A percentile compares a stretch with the other conserved stretches of the same genome.
Evolutionary conservation across 225 moss, liverwort and hornwort genomes (phyloP).

Genomic region (Takakia lepidozioides): DNA sequence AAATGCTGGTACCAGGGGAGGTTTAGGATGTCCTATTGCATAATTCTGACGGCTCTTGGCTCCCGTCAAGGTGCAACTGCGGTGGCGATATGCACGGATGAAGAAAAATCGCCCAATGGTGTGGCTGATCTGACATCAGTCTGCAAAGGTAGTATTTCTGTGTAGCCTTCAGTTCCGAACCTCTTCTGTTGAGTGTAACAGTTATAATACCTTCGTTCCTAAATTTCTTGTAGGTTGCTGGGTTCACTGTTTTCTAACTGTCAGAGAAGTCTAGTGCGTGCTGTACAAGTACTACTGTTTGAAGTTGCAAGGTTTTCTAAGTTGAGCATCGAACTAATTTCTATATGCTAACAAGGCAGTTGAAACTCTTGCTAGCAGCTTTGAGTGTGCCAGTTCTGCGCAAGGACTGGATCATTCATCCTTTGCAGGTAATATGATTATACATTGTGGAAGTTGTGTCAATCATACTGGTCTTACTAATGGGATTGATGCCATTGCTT

Average conservation of each 20-base stretch:
- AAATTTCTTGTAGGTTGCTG: no score
- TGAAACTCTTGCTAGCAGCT: constrained; percentile 31
- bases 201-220: no score
- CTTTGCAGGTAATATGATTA: constrained; percentile 94
- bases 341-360: constrained; percentile 3
- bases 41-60: constrained; percentile 3
- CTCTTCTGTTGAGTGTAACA: no score
- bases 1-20: not conserved
- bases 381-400: constrained; percentile 73
- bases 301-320: not conserved
- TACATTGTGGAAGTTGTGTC: no score
- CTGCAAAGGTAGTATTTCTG: constrained; percentile 53
- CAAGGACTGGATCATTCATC: constrained; percentile 98
- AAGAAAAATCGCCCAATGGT: constrained; percentile 78
- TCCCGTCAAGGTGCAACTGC: constrained; percentile 62
- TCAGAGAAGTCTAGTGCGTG: no score
- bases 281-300: no score
- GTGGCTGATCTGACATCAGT: constrained; percentile 66
- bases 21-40: not conserved
- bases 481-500: no score
- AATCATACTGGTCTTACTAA: no score
- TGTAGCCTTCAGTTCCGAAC: no score
- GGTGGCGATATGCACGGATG: constrained; percentile 76
- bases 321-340: constrained; percentile 3
- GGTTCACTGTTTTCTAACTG: no score